Evolutionary conservation across 768 basidiomycete genomes (phyloP).

Genomic region (Sarcodon sp.): DNA sequence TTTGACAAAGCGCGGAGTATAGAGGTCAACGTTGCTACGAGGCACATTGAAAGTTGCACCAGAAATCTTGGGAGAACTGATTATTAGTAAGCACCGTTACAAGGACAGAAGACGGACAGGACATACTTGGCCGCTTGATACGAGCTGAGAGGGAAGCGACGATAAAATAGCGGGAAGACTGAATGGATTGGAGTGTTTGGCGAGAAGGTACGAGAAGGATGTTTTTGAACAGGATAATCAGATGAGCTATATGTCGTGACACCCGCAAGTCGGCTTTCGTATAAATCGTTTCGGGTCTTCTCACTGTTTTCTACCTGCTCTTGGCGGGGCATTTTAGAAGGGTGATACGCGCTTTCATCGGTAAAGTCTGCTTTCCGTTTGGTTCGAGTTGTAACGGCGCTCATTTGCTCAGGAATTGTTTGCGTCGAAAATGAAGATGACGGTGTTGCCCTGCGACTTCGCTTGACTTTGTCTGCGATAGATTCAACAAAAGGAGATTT

Average conservation of each 20-base stretch:
- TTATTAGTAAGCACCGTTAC: background rate
- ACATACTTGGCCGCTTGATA: constrained; percentile 28
- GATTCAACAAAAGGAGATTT: background rate
- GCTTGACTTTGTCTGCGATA: constrained; percentile 1
- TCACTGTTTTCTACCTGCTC: background rate
- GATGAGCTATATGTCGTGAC: background rate
- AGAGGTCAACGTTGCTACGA: constrained; percentile 49
- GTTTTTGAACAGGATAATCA: background rate
- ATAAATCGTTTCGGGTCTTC: background rate
- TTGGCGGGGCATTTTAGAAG: background rate
- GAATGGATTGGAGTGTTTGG: constrained; percentile 28
- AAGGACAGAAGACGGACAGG: constrained; percentile 20
- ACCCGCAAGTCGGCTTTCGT: background rate
- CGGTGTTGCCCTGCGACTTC: background rate
- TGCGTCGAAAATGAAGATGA: background rate
- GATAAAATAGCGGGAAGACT: constrained; percentile 51
- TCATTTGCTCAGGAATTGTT: background rate
- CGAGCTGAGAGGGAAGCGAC: constrained; percentile 55
- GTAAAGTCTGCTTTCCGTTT: background rate
- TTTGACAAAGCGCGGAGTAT: constrained; percentile 67
- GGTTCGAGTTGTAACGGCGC: background rate
- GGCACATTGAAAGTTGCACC: constrained; percentile 48
- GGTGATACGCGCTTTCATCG: background rate
- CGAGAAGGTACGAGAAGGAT: constrained; percentile 39
- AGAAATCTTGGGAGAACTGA: constrained; percentile 7